Evolutionary conservation across 371 early-diverging fungal genomes (phyloP), one percentile per base, ranked within the genome.

Genomic region (Actinomortierella ambigua): DNA sequence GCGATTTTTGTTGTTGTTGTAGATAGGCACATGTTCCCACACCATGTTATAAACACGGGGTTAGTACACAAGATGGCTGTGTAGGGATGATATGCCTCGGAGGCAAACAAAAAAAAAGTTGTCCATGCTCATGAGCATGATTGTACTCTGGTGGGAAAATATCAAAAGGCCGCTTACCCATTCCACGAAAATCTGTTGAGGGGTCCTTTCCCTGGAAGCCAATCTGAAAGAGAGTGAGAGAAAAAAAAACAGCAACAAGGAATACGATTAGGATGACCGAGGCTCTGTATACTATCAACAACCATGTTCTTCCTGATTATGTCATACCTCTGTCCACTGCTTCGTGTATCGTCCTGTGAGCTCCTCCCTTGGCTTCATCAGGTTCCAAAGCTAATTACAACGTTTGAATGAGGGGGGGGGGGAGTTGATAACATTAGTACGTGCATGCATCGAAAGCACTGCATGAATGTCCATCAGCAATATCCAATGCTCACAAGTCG

Each of bases 161-260:
- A 39, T 4, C 15, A 7, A 28, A 52, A 34, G 3, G 22, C 22
- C 29, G 40, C 71, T 50, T 76, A 77, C 88, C 95, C 93, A 95
- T 93, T 24, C 92, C 92, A 28, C 95, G 82, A 60, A 95, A 95
- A 79, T 95, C 95, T 0, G 93, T 93, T 9, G 95, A 90, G 1
- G 93, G 95, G 69, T 93, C 92, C 20, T 75, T 78, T 40, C 93
- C 93, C 63, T 95, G 95, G 63, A 95, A 95, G 0, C 90, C 91
- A 68, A 92, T 82, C 81, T 81, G 54, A 22, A 41, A 59, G 17
- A 43, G 2, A 14, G 23, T n/a, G 14, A 49, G 40, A 49, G 15
- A 6, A 20, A 53, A 18, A 28, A 28, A 23, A 14, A 13, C 7
- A 14, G 23, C n/a, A 34, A 34, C 11, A 34, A 6, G 34, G 4